Evolutionary conservation across 2,329 filamentous ascomycete species (phyloP), one percentile per base, ranked within the genome.

Genomic region (Aspergillus texensis): DNA sequence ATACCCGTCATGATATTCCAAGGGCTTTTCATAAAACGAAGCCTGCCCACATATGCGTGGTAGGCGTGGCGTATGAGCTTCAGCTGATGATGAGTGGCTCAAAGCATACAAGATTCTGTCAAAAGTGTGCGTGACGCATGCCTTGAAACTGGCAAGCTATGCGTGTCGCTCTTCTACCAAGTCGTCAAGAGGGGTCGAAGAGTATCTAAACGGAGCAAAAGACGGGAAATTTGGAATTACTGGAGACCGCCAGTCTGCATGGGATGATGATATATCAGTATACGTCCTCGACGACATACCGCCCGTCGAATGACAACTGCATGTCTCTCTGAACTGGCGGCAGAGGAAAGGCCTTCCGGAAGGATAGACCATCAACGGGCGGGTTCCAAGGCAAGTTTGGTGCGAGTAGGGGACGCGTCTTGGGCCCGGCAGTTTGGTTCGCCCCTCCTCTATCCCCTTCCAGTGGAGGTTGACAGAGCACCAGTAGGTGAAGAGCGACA

Each of bases 371-470:
- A 64, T 62, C 41, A 62, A 59, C 53, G 56, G 65, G 24, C 24
- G 24, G 24, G 24, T 21, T 50, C 32, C 32, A 30, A 28, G 46
- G 48, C 32, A 30, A 43, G 24, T 19, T 16, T 55, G 28, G 56
- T 54, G 53, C 61, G 50, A 46, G 52, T 30, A 32, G 52, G 41
- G 43, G 65, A 65, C 65, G 68, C 61, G 65, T 64, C 66, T 39
- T 61, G 50, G 59, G 66, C 73, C 75, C 73, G 71, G 67, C 63
- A 69, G 66, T 69, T 39, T 70, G 75, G 75, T 65, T 71, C 70
- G 68, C 67, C 68, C 70, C 67, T 66, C 60, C 50, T 55, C 70
- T 68, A 68, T 67, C 67, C 68, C 64, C 52, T 59, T 70, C 70
- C 65, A 63, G 58, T 67, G 60, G 62, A 64, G 58, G 62, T 61